Evolutionary conservation across 2,329 filamentous ascomycete species (phyloP), one percentile per base, ranked within the genome.

Genomic region (Xylaria sp.): DNA sequence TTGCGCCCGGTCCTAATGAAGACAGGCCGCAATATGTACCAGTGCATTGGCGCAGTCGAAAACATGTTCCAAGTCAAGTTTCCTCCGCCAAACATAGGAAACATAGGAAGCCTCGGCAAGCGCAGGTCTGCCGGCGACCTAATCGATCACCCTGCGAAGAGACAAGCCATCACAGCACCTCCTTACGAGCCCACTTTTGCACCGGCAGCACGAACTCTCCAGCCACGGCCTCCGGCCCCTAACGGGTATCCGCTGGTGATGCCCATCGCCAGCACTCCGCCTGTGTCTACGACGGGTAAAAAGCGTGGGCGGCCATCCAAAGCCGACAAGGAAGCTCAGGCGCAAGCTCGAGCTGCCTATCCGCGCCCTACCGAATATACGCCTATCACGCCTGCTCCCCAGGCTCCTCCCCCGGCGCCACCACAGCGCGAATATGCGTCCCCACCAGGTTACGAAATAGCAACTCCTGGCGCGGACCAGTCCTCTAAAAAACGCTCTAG

Each of bases 241-340:
- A 75, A 74, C 54, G 72, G 73, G 47, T 75, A 67, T 58, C 60
- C 67, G 14, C 33, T 71, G 40, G 23, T 61, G 45, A 31, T 45
- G 8, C 45, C 59, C 23, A 51, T 69, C 19, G 54, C 66, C 28
- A 70, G 66, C 35, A 69, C 61, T 37, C 68, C 71, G 40, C 63
- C 67, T 33, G 57, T 70, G 47, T 67, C 71, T 6, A 57, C 67
- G 50, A 67, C 72, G 19, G 74, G 73, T 8, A 80, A 76, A 67
- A 82, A 82, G 70, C 77, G 80, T 62, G 81, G 81, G 2, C 76
- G 81, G 40, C 81, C 81, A 4, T 78, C 80, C 11, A 78, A 80
- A 57, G 76, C 78, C 12, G 80, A 82, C 57, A 80, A 78, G 66
- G 78, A 76, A 70, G 74, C 74, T 14, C 72, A 75, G 67, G 74